These are phyloP conservation scores for Rhizopogon vinicolor DNA, from an alignment of 768 basidiomycete genomes.

Conservation along the genomic window DNA sequence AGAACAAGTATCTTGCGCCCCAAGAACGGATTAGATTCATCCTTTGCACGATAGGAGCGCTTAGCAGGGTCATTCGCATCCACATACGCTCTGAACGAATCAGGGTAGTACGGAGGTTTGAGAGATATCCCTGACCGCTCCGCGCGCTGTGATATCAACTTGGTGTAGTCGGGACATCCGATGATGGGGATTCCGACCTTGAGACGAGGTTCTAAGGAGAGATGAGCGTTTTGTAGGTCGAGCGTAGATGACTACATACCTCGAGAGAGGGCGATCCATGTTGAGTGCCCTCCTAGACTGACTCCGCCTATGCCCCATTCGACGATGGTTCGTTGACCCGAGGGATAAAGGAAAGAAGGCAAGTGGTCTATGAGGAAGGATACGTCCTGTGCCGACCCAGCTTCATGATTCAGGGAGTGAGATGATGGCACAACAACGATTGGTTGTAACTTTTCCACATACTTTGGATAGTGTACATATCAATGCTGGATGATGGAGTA, in stretches of 20 bases:
- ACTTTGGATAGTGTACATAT: constrained; percentile 30
- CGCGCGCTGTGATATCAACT: constrained; percentile 57
- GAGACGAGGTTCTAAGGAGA: constrained; percentile 38
- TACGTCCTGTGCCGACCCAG: constrained; percentile 70
- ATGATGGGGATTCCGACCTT: constrained; percentile 48
- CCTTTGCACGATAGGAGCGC: constrained; percentile 35
- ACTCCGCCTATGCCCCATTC: constrained; percentile 73
- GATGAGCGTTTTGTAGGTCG: neutral
- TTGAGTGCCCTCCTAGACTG: constrained; percentile 81
- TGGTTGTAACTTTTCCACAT: neutral
- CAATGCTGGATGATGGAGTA: constrained; percentile 11
- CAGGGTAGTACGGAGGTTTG: constrained; percentile 54
- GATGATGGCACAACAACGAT: neutral
- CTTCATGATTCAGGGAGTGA: constrained; percentile 10
- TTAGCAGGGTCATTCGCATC: constrained; percentile 39
- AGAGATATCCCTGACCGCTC: constrained; percentile 35
- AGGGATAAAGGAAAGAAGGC: constrained; percentile 68
- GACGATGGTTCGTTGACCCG: constrained; percentile 51
- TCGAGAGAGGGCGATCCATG: constrained; percentile 64
- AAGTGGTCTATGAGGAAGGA: constrained; percentile 81
- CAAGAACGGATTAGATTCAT: constrained; percentile 50
- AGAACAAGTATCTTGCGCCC: constrained; percentile 74
- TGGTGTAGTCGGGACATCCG: constrained; percentile 67
- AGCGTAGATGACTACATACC: constrained; percentile 21
- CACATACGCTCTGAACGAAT: constrained; percentile 46